Evolutionary conservation across 106 monocot genomes (phyloP).

Genomic region (Alisma plantagoaquatica): DNA sequence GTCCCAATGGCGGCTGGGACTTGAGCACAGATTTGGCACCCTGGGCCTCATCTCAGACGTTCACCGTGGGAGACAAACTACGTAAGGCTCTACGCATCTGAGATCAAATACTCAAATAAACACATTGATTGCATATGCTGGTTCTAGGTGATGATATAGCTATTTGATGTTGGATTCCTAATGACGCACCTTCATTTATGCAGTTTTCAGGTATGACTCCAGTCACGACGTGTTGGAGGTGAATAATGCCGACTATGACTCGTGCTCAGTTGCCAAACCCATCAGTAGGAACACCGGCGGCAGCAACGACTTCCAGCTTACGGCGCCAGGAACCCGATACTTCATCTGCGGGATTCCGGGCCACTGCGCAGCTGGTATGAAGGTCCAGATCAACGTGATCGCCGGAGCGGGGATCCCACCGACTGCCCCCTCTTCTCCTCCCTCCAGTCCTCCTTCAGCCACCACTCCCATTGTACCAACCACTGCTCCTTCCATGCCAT

Average conservation of each 20-base stretch:
- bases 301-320: conserved; percentile 2
- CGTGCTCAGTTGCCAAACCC: conserved; percentile 1
- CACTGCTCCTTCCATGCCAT: too few species aligned
- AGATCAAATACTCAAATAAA: too few species aligned
- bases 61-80: conserved; percentile 9
- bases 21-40: conserved; percentile 1
- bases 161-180: too few species aligned
- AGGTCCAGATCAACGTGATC: conserved; percentile 2
- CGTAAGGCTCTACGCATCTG: too few species aligned
- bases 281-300: not conserved
- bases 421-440: too few species aligned
- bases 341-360: conserved; percentile 4
- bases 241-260: not conserved
- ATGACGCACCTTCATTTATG: not conserved
- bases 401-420: not conserved
- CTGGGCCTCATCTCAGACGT: conserved; percentile 3
- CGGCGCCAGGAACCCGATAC: conserved; percentile 2
- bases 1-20: conserved; percentile 8
- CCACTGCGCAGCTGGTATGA: conserved; percentile 13
- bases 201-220: conserved; percentile 3
- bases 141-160: too few species aligned
- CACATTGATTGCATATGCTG: too few species aligned
- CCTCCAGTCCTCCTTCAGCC: too few species aligned
- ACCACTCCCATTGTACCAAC: not conserved
- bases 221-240: conserved; percentile 11